Percentiles rank a stretch among this genome's conserved stretches.
Evolutionary conservation across 768 basidiomycete genomes (phyloP).

Genomic region (Hemileccinum rubropunctum): DNA sequence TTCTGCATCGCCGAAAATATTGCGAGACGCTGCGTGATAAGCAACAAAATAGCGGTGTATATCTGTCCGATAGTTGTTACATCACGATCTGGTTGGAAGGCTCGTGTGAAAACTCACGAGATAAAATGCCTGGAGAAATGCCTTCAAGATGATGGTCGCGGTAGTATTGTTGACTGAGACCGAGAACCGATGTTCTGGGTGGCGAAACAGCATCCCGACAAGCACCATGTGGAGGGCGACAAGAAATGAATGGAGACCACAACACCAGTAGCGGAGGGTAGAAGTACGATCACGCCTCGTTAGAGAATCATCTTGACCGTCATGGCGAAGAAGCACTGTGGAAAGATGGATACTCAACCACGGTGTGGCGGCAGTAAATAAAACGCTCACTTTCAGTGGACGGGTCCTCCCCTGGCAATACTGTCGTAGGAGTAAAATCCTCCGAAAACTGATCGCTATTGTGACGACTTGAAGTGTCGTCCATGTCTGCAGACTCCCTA

Average conservation of each 20-base stretch:
- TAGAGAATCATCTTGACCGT: background rate
- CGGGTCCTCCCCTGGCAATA: too few relatives aligned
- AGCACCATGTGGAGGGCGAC: background rate
- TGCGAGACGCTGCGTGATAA: constrained; percentile 12
- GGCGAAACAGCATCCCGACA: background rate
- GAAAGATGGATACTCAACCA: too few relatives aligned
- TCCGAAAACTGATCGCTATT: too few relatives aligned
- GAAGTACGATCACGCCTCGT: background rate
- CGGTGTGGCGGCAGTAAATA: too few relatives aligned
- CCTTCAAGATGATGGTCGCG: background rate
- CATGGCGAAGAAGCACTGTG: background rate
- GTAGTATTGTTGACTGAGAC: background rate
- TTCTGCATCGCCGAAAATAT: constrained; percentile 5
- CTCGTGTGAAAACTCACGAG: background rate
- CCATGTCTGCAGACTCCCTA: too few relatives aligned
- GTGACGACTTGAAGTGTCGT: too few relatives aligned
- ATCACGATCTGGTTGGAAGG: background rate
- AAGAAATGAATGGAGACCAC: background rate
- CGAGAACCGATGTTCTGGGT: background rate
- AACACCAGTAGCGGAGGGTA: background rate
- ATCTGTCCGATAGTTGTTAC: background rate
- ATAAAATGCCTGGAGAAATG: too few relatives aligned
- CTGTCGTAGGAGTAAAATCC: too few relatives aligned
- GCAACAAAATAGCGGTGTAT: too few relatives aligned
- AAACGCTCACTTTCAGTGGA: too few relatives aligned